A percentile compares a stretch with the other conserved stretches of the same genome.
Evolutionary conservation across 148 eudicot species (phyloP).

Genomic region (Limonium bicolor): DNA sequence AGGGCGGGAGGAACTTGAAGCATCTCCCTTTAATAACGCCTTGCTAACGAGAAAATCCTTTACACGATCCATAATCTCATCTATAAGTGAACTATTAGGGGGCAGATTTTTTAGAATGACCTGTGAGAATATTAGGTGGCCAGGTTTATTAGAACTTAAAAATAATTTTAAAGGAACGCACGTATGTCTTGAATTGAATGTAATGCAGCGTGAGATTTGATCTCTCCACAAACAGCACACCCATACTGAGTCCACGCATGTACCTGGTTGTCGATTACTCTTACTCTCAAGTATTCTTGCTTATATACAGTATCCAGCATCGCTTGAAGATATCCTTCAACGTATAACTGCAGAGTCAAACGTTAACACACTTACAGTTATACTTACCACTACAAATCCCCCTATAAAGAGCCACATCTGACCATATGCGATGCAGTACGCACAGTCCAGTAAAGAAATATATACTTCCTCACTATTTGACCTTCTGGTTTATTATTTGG

Average conservation of each 20-base stretch:
- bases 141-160: not conserved
- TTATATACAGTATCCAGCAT: slow-evolving; percentile 84
- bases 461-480: too few relatives aligned
- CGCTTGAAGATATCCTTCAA: slow-evolving; percentile 99
- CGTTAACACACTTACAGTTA: too few relatives aligned
- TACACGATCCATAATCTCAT: slow-evolving; percentile 82
- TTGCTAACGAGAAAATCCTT: slow-evolving; percentile 80
- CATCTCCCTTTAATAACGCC: slow-evolving; percentile 74
- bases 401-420: too few relatives aligned
- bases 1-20: slow-evolving; percentile 44
- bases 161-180: too few relatives aligned
- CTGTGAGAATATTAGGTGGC: slow-evolving; percentile 18
- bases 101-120: slow-evolving; percentile 85
- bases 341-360: slow-evolving; percentile 70
- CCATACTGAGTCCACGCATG: not conserved
- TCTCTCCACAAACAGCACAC: not conserved
- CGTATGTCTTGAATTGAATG: too few relatives aligned
- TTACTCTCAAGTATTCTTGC: slow-evolving; percentile 92
- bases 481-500: too few relatives aligned
- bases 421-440: too few relatives aligned
- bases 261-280: slow-evolving; percentile 93
- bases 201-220: too few relatives aligned
- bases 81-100: slow-evolving; percentile 82
- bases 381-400: too few relatives aligned
- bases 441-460: too few relatives aligned